These are phyloP conservation scores for Drechslerella dactyloides DNA, from an alignment of 2,329 filamentous ascomycete genomes.

Conservation along the genomic window DNA sequence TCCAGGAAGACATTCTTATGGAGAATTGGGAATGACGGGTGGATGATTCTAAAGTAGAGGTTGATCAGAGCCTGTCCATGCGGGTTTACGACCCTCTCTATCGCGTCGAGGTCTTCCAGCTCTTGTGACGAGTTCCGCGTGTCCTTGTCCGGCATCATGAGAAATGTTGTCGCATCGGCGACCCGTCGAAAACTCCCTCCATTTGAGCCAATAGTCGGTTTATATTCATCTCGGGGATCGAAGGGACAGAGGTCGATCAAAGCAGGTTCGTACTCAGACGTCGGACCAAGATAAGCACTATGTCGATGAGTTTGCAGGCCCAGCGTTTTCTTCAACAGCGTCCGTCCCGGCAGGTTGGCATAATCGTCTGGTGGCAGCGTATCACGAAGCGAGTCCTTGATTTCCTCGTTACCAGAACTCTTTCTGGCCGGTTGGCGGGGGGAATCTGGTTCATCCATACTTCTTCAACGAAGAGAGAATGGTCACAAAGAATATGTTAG, in stretches of 20 bases:
- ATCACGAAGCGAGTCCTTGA: constrained; percentile 49
- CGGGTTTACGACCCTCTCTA: constrained; percentile 77
- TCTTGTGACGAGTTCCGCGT: constrained; percentile 74
- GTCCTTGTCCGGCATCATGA: constrained; percentile 76
- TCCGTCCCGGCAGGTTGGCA: constrained; percentile 43
- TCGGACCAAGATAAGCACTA: constrained; percentile 82
- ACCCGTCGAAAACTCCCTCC: constrained; percentile 75
- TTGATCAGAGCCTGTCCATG: constrained; percentile 79
- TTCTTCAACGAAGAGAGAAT: constrained; percentile 49
- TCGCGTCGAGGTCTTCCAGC: constrained; percentile 65
- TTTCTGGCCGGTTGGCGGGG: constrained; percentile 42
- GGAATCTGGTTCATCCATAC: constrained; percentile 53
- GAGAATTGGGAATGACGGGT: constrained; percentile 66
- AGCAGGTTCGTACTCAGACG: constrained; percentile 82
- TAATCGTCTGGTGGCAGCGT: constrained; percentile 48
- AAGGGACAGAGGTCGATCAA: constrained; percentile 80
- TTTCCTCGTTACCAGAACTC: constrained; percentile 34
- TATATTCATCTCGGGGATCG: constrained; percentile 80
- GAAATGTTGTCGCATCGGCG: constrained; percentile 77
- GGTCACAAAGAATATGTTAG: constrained; percentile 26
- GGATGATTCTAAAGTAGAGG: constrained; percentile 74
- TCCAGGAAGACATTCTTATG: constrained; percentile 69
- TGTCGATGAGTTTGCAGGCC: constrained; percentile 79
- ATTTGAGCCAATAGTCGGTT: constrained; percentile 64
- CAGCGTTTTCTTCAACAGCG: constrained; percentile 60